Evolutionary conservation across 495 filamentous ascomycete genomes (phyloP), one percentile per base, ranked within the genome.

Genomic region (Penicillium canescens): DNA sequence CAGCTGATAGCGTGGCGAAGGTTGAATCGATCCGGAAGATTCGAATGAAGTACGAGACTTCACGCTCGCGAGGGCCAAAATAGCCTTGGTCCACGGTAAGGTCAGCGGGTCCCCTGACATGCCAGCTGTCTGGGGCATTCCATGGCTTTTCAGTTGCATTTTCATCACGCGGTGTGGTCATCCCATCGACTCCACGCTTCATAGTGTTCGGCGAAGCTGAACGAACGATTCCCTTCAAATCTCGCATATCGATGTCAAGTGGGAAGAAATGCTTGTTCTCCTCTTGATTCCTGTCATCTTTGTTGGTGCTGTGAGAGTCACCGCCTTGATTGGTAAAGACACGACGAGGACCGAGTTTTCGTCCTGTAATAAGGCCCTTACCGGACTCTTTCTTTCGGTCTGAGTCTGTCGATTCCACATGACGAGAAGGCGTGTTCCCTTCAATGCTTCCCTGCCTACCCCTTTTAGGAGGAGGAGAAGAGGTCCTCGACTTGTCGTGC

Each of bases 41-140:
- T n/a, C 95, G 90, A 55, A 98, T 93, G 65, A 91, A 96, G 68
- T 94, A 96, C 38, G 85, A 82, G 6, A 70, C 72, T 16, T 88
- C 86, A 59, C 89, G 83, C 50, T 89, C 86, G 13, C 79, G 76
- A 26, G 79, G 78, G 8, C 77, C 49, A 4, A 43, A 31, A 5
- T 18, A 4, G 31, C 87, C 81, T 44, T 90, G 87, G 14, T 78
- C 70, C 14, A 72, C 60, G 34, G 82, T 72, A 60, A 85, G 82
- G 42, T 92, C 90, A 42, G 92, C 82, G 24, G 76, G 75, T 52
- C 80, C 84, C 55, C 86, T 89, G 33, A 96, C 91, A 33, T 87
- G 89, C 92, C 92, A 97, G 68, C 90, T 94, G 66, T 96, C 92
- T 10, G 92, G 92, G 3, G 91, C 91, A 68, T 91, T 86, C 92